phyloP scores from a whole-genome alignment of 2,329 filamentous ascomycete species.

The Claviceps monticola region DNA sequence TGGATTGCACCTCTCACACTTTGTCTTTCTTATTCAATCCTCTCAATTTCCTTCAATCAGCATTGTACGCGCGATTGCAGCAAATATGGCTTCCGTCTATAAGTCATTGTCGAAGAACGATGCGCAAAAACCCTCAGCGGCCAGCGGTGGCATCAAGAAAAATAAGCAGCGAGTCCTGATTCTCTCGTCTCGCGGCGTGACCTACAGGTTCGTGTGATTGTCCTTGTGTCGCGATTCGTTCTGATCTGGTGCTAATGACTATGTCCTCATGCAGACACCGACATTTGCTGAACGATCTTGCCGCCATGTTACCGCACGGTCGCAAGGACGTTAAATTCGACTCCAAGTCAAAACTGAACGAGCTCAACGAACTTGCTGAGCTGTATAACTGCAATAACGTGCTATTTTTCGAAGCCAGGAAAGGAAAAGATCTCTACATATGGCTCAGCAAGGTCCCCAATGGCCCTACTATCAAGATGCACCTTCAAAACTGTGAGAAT shows the following conservation, averaged over 20 bases:
- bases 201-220: constrained; percentile 49
- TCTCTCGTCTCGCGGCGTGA: constrained; percentile 83
- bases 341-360: constrained; percentile 76
- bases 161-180: constrained; percentile 73
- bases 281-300: constrained; percentile 81
- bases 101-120: constrained; percentile 55
- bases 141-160: constrained; percentile 38
- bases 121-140: constrained; percentile 33
- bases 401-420: constrained; percentile 89
- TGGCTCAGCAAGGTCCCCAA: constrained; percentile 87
- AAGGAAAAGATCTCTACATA: constrained; percentile 85
- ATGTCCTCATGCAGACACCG: constrained; percentile 51
- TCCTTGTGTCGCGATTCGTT: background rate
- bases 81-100: constrained; percentile 53
- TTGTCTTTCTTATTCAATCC: background rate
- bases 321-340: constrained; percentile 95
- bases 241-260: background rate
- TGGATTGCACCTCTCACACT: background rate
- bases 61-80: background rate
- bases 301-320: constrained; percentile 77
- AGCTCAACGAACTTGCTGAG: constrained; percentile 62
- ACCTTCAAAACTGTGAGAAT: constrained; percentile 57
- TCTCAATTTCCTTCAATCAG: background rate
- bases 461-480: constrained; percentile 48
- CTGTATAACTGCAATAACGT: constrained; percentile 91